Evolutionary conservation across 1,284 basidiomycete species (phyloP).

Genomic region (Thecaphora thlaspeos): DNA sequence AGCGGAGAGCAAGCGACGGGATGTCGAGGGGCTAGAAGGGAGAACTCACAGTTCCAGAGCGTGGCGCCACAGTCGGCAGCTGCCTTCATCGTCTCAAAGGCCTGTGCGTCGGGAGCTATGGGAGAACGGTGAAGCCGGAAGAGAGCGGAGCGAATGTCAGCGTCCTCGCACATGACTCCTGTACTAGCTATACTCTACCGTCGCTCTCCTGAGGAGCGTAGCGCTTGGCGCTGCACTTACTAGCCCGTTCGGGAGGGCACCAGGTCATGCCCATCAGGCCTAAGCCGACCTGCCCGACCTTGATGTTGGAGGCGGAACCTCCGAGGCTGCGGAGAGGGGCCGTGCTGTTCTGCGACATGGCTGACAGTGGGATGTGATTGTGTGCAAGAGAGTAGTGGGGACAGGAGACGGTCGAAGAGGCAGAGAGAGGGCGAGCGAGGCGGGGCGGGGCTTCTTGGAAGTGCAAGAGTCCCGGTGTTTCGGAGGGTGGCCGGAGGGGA

Average conservation of each 20-base stretch:
- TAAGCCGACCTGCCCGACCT: slow-evolving; percentile 40
- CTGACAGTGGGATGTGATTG: too few species aligned
- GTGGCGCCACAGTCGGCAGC: slow-evolving; percentile 65
- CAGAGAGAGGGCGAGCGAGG: too few species aligned
- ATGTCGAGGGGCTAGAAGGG: background rate
- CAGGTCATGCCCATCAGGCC: slow-evolving; percentile 48
- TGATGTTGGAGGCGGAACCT: slow-evolving; percentile 27
- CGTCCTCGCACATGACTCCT: too few species aligned
- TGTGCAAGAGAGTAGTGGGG: too few species aligned
- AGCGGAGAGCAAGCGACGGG: background rate
- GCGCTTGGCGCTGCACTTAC: background rate
- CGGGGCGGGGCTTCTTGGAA: too few species aligned
- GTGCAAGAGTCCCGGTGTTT: too few species aligned
- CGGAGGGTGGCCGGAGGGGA: too few species aligned
- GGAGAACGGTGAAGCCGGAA: slow-evolving; percentile 21
- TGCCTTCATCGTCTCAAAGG: slow-evolving; percentile 66
- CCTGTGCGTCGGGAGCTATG: slow-evolving; percentile 62
- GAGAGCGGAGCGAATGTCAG: too few species aligned
- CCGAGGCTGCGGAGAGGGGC: slow-evolving; percentile 51
- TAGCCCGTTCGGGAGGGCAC: slow-evolving; percentile 15
- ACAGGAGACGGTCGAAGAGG: too few species aligned
- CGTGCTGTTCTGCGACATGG: background rate
- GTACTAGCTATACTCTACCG: too few species aligned
- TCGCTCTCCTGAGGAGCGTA: too few species aligned
- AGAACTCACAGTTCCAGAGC: slow-evolving; percentile 55